Conservation (phyloP, 1,284 basidiomycete species). For the Apiotrichum domesticum region DNA sequence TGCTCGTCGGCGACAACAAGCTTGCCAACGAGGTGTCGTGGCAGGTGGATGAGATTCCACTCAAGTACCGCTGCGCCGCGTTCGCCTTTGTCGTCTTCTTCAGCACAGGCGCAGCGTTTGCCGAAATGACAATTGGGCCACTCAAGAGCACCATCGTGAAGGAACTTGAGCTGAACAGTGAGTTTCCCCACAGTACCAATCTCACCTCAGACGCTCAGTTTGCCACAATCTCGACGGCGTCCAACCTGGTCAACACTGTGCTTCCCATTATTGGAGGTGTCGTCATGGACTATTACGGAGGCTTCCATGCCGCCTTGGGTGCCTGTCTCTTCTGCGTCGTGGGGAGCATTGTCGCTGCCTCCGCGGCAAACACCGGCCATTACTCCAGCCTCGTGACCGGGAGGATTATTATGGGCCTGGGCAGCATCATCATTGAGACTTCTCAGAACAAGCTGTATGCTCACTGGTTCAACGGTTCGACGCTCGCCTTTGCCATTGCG, state of each 20-base stretch:
- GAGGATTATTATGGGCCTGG: constrained; percentile 35
- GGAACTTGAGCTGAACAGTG: constrained; percentile 39
- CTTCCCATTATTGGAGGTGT: constrained; percentile 49
- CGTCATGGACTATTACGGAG: constrained; percentile 48
- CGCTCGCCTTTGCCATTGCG: constrained; percentile 30
- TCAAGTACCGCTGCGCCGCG: constrained; percentile 17
- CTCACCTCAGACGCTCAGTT: constrained; percentile 39
- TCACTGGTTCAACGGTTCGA: constrained; percentile 37
- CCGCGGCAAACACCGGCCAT: constrained; percentile 20
- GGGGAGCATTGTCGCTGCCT: constrained; percentile 27
- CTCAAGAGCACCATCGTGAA: constrained; percentile 42
- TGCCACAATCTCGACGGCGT: constrained; percentile 43
- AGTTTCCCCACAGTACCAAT: not conserved
- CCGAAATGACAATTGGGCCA: constrained; percentile 32
- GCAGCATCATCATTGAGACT: constrained; percentile 22
- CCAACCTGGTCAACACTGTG: constrained; percentile 45
- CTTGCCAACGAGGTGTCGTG: too few relatives aligned
- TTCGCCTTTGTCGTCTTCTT: constrained; percentile 35
- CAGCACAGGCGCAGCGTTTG: constrained; percentile 31
- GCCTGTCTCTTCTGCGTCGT: constrained; percentile 24
- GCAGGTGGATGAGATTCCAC: constrained; percentile 6
- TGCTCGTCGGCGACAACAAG: too few relatives aligned
- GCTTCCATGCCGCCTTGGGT: constrained; percentile 16
- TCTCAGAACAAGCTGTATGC: constrained; percentile 39
- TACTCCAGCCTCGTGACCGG: constrained; percentile 31